Evolutionary conservation across 768 basidiomycete species (phyloP).

Genomic region (Tulasnella sp.): DNA sequence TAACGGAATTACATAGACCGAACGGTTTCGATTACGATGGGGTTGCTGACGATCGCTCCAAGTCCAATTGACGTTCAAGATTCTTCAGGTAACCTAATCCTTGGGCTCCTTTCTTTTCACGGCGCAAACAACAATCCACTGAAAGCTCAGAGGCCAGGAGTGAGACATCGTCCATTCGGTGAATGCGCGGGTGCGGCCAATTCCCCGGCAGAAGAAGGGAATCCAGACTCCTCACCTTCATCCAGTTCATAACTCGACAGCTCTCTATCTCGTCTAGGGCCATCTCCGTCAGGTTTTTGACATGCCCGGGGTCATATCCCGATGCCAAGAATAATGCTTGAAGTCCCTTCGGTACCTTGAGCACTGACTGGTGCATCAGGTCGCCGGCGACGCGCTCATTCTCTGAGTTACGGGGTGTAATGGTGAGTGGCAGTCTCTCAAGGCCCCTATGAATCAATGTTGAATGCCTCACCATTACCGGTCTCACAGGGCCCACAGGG

Average conservation of each 20-base stretch:
- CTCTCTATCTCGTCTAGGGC: background rate
- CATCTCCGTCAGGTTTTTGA: background rate
- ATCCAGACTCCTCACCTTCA: background rate
- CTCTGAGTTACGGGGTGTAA: background rate
- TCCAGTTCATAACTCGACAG: background rate
- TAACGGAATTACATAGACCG: background rate
- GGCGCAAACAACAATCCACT: background rate
- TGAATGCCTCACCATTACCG: background rate
- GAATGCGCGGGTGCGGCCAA: no score
- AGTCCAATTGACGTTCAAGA: background rate
- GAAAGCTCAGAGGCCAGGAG: background rate
- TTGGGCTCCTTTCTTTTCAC: background rate
- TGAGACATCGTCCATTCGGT: background rate
- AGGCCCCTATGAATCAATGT: no score
- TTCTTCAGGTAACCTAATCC: no score
- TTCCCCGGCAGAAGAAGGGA: no score
- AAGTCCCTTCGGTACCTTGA: background rate
- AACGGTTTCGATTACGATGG: background rate
- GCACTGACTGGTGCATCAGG: background rate
- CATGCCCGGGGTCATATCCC: background rate
- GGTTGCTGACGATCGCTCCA: background rate
- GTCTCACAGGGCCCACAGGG: background rate
- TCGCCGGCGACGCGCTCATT: background rate
- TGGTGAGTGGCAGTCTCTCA: background rate
- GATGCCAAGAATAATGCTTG: background rate